A percentile compares a stretch with the other conserved stretches of the same genome.
These are phyloP conservation scores for Candida anglica DNA, from an alignment of 805 yeast species.

Conservation along the genomic window DNA sequence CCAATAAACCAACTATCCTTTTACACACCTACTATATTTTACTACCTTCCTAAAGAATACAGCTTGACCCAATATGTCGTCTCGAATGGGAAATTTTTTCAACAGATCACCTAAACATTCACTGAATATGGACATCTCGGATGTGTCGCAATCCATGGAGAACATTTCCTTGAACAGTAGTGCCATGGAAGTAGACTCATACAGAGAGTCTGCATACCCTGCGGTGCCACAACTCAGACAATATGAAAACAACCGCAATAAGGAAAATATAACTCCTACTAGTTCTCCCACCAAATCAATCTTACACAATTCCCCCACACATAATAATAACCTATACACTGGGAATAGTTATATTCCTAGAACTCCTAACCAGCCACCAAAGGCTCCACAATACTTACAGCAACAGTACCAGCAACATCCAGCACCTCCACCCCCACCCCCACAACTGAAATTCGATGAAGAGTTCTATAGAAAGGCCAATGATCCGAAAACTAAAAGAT, in stretches of 20 bases:
- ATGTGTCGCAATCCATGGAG: slow-evolving; percentile 40
- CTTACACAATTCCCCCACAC: slow-evolving; percentile 25
- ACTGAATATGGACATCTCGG: slow-evolving; percentile 25
- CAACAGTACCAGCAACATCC: slow-evolving; percentile 5
- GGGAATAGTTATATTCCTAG: slow-evolving; percentile 6
- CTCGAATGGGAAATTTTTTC: slow-evolving; percentile 13
- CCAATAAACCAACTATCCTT: too few species aligned
- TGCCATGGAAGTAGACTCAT: slow-evolving; percentile 38
- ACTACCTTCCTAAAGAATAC: too few species aligned
- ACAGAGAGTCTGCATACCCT: slow-evolving; percentile 13
- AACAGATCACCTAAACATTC: slow-evolving; percentile 15
- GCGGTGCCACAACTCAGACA: slow-evolving; percentile 10
- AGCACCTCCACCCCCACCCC: not conserved
- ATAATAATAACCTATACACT: slow-evolving; percentile 1
- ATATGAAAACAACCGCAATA: slow-evolving; percentile 18
- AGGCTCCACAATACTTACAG: slow-evolving; percentile 11
- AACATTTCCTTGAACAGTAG: slow-evolving; percentile 34
- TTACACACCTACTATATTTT: too few species aligned
- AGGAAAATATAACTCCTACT: slow-evolving; percentile 34
- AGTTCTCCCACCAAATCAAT: slow-evolving; percentile 34
- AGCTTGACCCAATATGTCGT: not conserved
- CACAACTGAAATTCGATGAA: slow-evolving; percentile 16
- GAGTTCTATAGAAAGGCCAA: slow-evolving; percentile 59
- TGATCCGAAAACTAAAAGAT: slow-evolving; percentile 73
- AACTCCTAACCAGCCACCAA: slow-evolving; percentile 1